Evolutionary conservation across 2,329 filamentous ascomycete species (phyloP), one percentile per base, ranked within the genome.

Genomic region (Grosmannia huntii): DNA sequence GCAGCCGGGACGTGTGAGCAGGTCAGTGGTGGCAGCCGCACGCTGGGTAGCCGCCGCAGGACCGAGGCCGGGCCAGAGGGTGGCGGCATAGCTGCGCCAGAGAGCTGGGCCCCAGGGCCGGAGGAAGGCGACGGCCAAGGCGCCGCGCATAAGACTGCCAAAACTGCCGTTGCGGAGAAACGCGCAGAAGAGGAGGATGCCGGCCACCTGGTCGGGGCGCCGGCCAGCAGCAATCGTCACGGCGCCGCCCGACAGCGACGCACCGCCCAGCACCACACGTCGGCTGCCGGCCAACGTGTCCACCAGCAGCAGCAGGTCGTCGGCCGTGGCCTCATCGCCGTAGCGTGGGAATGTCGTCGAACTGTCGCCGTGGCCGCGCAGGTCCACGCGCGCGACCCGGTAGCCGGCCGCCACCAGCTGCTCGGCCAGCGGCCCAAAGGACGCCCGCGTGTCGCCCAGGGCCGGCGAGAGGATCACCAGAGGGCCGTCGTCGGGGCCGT

Each of bases 301-400:
- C 19, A 57, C 56, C 9, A 65, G 56, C 14, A 38, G 49, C 14
- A 63, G 28, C 14, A 62, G 44, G 36, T 65, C 63, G 5, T 55
- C n/a, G 1, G 63, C 61, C 4, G 60, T 62, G 16, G 56, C 60
- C 16, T 41, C 51, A 54, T 65, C 63, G 48, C 63, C 63, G 55
- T 62, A 63, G 38, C 23, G 28, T 4, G 10, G 10, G 23, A 64
- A 64, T 2, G 7, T 51, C 7, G 55, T 38, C 3, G 54, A 53
- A 25, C 61, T 59, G 49, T 63, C 63, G 57, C 60, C 60, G 53
- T 62, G 61, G 53, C 63, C 63, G 53, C 63, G 62, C 36, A 62
- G 59, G 54, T 65, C 63, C 14, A 60, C 21, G 23, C 61, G 44
- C 11, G 61, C 62, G 9, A 64, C 61, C 19, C 62, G 62, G 61